Percentiles rank a stretch among this genome's conserved stretches.
phyloP scores from a whole-genome alignment of 2,329 filamentous ascomycete species.

The Scedosporium apiospermum region DNA sequence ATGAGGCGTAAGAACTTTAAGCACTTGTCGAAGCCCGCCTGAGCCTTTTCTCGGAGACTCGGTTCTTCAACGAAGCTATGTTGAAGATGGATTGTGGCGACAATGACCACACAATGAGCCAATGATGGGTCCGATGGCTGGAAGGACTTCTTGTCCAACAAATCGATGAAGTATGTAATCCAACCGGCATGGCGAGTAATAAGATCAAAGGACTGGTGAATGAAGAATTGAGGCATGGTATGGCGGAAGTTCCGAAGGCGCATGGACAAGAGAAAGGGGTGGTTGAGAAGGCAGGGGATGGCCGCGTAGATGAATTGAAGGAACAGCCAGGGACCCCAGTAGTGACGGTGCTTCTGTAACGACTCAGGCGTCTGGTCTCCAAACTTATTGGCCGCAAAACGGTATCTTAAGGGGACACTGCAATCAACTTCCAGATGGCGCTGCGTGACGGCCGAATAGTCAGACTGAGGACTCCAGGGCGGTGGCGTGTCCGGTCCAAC shows the following conservation, averaged over 20 bases:
- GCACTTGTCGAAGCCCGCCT: slow-evolving; percentile 18
- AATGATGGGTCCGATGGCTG: slow-evolving; percentile 24
- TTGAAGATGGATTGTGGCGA: slow-evolving; percentile 44
- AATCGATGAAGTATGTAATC: slow-evolving; percentile 43
- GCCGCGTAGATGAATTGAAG: slow-evolving; percentile 43
- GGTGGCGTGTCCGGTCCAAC: slow-evolving; percentile 30
- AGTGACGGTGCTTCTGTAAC: slow-evolving; percentile 33
- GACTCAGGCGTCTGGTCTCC: slow-evolving; percentile 28
- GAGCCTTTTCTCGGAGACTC: slow-evolving; percentile 13
- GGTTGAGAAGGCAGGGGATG: slow-evolving; percentile 42
- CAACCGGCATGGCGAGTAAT: slow-evolving; percentile 41
- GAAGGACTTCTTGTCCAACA: slow-evolving; percentile 30
- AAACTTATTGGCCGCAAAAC: slow-evolving; percentile 39
- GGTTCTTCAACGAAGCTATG: slow-evolving; percentile 34
- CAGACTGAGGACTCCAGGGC: slow-evolving; percentile 36
- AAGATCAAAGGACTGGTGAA: slow-evolving; percentile 42
- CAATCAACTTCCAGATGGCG: slow-evolving; percentile 43
- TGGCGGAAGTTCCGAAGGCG: slow-evolving; percentile 41
- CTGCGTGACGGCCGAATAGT: slow-evolving; percentile 40
- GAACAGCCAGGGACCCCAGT: slow-evolving; percentile 44
- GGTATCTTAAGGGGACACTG: slow-evolving; percentile 37
- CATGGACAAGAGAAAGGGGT: slow-evolving; percentile 42
- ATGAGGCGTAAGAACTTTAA: slow-evolving; percentile 15
- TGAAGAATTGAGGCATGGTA: slow-evolving; percentile 42
- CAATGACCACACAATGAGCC: slow-evolving; percentile 38